phyloP scores from a whole-genome alignment of 1,284 basidiomycete genomes.

The Psilocybe mexicana region DNA sequence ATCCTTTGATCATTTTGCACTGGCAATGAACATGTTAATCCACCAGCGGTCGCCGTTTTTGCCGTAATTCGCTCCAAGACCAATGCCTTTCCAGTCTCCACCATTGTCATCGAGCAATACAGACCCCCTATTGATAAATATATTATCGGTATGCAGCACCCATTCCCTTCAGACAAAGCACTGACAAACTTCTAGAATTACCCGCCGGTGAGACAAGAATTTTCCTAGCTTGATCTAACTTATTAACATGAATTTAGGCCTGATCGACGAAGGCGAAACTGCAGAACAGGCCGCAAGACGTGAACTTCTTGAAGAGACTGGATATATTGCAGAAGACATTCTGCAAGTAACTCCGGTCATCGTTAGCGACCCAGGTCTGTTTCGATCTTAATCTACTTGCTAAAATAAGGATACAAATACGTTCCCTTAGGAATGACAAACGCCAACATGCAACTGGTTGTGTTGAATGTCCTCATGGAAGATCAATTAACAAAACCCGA shows the following conservation, averaged over 20 bases:
- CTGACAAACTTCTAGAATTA: constrained; percentile 53
- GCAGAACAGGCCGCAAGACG: constrained; percentile 78
- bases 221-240: neutral
- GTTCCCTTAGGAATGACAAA: constrained; percentile 70
- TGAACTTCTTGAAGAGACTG: constrained; percentile 91
- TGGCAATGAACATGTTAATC: neutral
- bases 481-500: constrained; percentile 60
- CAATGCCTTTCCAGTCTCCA: constrained; percentile 66
- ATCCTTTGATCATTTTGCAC: neutral
- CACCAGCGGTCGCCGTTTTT: constrained; percentile 78
- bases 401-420: neutral
- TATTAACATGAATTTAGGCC: constrained; percentile 41
- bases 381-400: neutral
- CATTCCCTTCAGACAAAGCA: neutral
- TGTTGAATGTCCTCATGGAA: constrained; percentile 61
- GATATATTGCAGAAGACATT: constrained; percentile 69
- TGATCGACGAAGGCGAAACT: constrained; percentile 81
- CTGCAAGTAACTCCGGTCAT: constrained; percentile 69
- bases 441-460: constrained; percentile 78
- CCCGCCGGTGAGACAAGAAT: constrained; percentile 61
- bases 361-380: constrained; percentile 76
- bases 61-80: constrained; percentile 76
- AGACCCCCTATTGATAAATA: constrained; percentile 77
- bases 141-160: constrained; percentile 60
- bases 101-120: constrained; percentile 87